phyloP scores from a whole-genome alignment of 1,284 basidiomycete species.

The Tetrapyrgos nigripes region DNA sequence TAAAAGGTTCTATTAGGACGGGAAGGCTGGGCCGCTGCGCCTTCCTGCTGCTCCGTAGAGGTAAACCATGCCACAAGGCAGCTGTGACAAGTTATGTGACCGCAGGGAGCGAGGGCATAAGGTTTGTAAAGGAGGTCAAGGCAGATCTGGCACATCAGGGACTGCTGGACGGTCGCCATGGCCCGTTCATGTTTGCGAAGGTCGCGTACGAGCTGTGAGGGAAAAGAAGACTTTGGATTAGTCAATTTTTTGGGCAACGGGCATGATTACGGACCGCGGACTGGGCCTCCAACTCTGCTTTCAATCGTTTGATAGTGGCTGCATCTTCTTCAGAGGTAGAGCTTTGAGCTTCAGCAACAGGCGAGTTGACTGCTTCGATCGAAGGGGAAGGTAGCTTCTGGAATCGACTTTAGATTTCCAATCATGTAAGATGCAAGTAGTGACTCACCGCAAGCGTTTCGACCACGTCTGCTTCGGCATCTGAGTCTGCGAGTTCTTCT shows the following conservation, averaged over 20 bases:
- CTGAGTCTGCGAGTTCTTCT: background rate
- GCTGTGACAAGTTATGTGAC: constrained; percentile 72
- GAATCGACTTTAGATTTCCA: background rate
- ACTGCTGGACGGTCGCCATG: constrained; percentile 58
- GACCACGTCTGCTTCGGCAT: too few relatives aligned
- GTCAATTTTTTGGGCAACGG: background rate
- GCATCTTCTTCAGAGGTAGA: background rate
- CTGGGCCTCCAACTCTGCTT: constrained; percentile 35
- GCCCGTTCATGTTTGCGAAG: constrained; percentile 56
- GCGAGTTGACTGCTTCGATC: constrained; percentile 44
- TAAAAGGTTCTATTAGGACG: background rate
- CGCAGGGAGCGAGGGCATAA: constrained; percentile 74
- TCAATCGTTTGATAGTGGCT: constrained; percentile 42
- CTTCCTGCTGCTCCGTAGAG: constrained; percentile 36
- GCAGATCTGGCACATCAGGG: constrained; percentile 77
- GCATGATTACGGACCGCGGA: constrained; percentile 38
- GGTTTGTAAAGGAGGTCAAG: constrained; percentile 74
- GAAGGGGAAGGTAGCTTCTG: constrained; percentile 2
- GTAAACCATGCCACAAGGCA: constrained; percentile 82
- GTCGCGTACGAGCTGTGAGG: constrained; percentile 36
- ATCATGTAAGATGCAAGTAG: too few relatives aligned
- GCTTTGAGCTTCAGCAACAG: too few relatives aligned
- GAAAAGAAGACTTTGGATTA: background rate
- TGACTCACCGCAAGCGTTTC: too few relatives aligned
- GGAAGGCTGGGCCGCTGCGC: constrained; percentile 12